Base-by-base conservation (phyloP, 164 flowering plant genomes). In the Dillenia suffruticosa region DNA sequence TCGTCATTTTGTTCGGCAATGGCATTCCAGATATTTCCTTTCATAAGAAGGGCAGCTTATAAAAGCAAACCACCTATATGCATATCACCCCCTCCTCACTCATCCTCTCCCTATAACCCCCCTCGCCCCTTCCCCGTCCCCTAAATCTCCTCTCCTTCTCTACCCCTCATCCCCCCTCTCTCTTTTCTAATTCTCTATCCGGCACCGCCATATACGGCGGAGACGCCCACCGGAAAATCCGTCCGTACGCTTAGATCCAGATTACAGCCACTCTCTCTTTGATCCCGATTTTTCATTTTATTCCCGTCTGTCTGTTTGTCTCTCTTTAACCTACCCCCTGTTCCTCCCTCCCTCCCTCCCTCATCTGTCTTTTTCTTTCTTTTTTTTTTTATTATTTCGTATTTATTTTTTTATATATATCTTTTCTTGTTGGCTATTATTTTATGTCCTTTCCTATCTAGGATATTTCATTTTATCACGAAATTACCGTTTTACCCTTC, bases 331-430 rank as follows among this genome's bases (percentile, higher is more conserved):
- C 10, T 43, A 46, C 44, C 12, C 19, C 40, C 40, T 26, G 1
- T 19, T 19, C 1, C 40, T 32, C 40, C 6, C 40, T 32, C 40
- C 6, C 40, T 6, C 6, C 6, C 40, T 6, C 7, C 5, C 40
- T 32, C 40, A 32, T 32, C 3, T 24, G 11, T 64, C 44, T 24
- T 10, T 9, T 10, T 51, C 3, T 24, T n/a, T 64, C 40, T 24
- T 10, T 9, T 56, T 63, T 11, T 57, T 13, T 46, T 8, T 19
- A 8, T n/a, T 44, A 2, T 9, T 11, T 12, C n/a, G 10, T 7
- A 10, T 63, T 68, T 61, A 69, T 74, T 3, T 15, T 68, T 52
- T 11, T 72, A 59, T 24, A 72, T 74, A 43, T 32, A 12, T 1
- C 0, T n/a, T 9, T 2, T 46, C 1, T 10, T 10, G 44, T 62